Base-by-base conservation (phyloP, 768 basidiomycete species). In the Kondoa malvinella region DNA sequence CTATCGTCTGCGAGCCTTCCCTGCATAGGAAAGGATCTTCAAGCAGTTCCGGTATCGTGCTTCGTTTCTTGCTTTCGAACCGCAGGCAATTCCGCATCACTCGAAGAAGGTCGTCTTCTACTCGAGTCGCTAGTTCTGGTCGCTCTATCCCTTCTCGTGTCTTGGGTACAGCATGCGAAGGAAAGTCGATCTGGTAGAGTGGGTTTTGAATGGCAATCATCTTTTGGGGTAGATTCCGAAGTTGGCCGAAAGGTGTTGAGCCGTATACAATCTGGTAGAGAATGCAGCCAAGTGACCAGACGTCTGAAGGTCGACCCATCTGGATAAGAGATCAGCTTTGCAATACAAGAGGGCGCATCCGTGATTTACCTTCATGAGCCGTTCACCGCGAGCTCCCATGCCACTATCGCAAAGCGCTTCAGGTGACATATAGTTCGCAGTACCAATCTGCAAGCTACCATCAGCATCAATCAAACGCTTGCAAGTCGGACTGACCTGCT, bases 231-330 rank as follows among this genome's bases (percentile, higher is more conserved):
- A 92, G 82, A 2, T 75, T 74, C 34, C 84, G 83, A 25, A 94
- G 82, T 71, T 87, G 85, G 50, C 88, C 85, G 81, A 97, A 99
- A 1, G 94, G 94, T 0, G 91, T 87, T 25, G 85, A 84, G 21
- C 94, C 91, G 74, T 97, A 97, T 14, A 96, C 83, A 91, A 99
- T 96, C 75, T 99, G 94, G 78, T 99, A 96, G 33, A 97, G 81
- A 74, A 99, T 99, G 77, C 91, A 94, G 1, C 94, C 94, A 1
- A 99, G 80, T 1, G 92, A 95, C 94, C 94, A 99, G 56, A 99
- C 89, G 76, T 99, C 94, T 65, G 88, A 91, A 0, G 92, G 85
- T 27, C 92, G 87, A 2, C 94, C 95, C 65, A 97, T 77, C 79
- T 80, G 69, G n/a, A n/a, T n/a, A n/a, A 50, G 21, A 8, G 40